Evolutionary conservation across 352 stramenopile genomes (phyloP), one percentile per base, ranked within the genome.

Genomic region (Phytophthora citricola): DNA sequence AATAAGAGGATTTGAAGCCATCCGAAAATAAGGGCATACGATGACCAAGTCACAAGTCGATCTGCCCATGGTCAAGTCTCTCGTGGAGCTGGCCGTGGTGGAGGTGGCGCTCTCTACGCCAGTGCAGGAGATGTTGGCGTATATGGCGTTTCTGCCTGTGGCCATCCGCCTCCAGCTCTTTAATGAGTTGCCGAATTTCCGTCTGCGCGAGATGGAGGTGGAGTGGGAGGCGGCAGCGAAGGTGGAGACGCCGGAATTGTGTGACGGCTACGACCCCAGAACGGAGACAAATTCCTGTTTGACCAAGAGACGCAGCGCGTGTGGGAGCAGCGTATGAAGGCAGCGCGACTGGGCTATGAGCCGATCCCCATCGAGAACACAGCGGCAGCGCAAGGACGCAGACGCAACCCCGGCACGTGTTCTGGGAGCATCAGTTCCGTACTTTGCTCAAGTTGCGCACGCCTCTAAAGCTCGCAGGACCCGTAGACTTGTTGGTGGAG

Each of bases 401-500:
- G 75, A 69, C 76, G 78, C 48, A 82, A 81, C 48, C 63, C 12
- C 68, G 78, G 0, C 46, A 75, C 24, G 52, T 82, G 38, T 89
- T 85, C 63, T 89, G 81, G 81, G 81, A 89, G 54, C 74, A 84
- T 39, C 74, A 81, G 34, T 87, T 85, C 45, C 81, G 81, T n/a
- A 47, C 62, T 20, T 27, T 87, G 9, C 53, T 89, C 32, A 83
- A 81, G 20, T 39, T 71, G 10, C 71, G 70, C 9, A 71, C 71
- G 1, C 53, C 77, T 1, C 15, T 57, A 24, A 11, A 56, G 4
- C 49, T 39, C 27, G 31, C 62, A 12, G 58, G 36, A 0, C 4
- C 29, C 10, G 49, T 53, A 7, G 63, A 71, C 22, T 36, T 66
- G 3, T 12, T 72, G 2, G 4, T n/a, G 6, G 20, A 67, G 17